These are phyloP conservation scores for Penicillium sp. DNA, from an alignment of 2,329 filamentous ascomycete species.

Conservation along the genomic window DNA sequence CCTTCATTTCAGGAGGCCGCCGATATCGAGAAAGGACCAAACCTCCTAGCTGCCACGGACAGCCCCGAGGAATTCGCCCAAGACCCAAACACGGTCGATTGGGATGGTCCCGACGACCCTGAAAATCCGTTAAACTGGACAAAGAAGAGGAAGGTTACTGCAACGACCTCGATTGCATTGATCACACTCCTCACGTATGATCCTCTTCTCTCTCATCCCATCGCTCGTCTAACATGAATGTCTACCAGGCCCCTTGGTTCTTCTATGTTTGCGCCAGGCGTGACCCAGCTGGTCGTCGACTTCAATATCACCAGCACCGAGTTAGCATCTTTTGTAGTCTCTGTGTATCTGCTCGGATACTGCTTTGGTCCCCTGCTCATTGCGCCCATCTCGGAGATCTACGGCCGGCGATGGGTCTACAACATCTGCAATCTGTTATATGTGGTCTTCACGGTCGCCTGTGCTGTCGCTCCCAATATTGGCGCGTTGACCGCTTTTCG, in stretches of 20 bases:
- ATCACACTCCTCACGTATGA: slow-evolving; percentile 36
- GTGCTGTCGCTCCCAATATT: slow-evolving; percentile 58
- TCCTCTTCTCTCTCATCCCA: too few relatives aligned
- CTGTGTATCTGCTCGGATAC: slow-evolving; percentile 62
- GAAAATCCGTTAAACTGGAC: slow-evolving; percentile 25
- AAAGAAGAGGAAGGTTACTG: slow-evolving; percentile 44
- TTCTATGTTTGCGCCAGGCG: slow-evolving; percentile 48
- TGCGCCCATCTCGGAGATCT: slow-evolving; percentile 62
- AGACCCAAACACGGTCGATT: slow-evolving; percentile 56
- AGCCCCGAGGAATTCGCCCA: background rate
- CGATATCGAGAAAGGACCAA: slow-evolving; percentile 14
- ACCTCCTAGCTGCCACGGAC: background rate
- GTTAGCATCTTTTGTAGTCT: slow-evolving; percentile 55
- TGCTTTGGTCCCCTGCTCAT: slow-evolving; percentile 58
- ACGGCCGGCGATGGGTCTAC: slow-evolving; percentile 59
- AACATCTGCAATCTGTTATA: slow-evolving; percentile 57
- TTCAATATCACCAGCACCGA: slow-evolving; percentile 46
- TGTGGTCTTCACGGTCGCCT: slow-evolving; percentile 62
- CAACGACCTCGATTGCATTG: slow-evolving; percentile 48
- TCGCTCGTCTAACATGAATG: background rate
- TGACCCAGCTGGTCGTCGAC: slow-evolving; percentile 44
- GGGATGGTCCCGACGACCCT: slow-evolving; percentile 58
- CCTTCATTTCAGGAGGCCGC: background rate
- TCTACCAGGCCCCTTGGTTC: slow-evolving; percentile 34
- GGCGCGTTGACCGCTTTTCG: slow-evolving; percentile 59